phyloP scores from a whole-genome alignment of 306 rosid species.

The Erythrophleum fordii region DNA sequence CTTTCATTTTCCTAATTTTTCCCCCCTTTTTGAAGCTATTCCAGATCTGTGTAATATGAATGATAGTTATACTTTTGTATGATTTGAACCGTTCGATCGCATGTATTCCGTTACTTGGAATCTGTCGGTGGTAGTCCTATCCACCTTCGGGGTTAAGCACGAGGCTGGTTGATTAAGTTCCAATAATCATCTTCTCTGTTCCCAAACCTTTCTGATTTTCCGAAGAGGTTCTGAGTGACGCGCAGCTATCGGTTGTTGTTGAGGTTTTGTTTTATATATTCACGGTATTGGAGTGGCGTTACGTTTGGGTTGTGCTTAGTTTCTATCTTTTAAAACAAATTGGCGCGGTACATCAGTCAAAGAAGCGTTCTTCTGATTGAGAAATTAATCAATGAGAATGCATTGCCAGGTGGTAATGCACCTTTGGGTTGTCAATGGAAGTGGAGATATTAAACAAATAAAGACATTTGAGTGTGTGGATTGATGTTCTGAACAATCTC shows the following conservation, averaged over 20 bases:
- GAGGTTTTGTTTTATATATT: not conserved
- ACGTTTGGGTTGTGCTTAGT: not conserved
- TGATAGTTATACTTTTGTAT: not conserved
- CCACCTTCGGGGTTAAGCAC: not conserved
- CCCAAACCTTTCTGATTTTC: too few relatives aligned
- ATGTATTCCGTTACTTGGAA: slow-evolving; percentile 2
- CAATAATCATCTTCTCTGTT: not conserved
- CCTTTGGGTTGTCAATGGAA: not conserved
- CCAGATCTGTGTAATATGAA: slow-evolving; percentile 18
- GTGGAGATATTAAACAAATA: not conserved
- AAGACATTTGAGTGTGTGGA: not conserved
- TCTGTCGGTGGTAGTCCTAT: slow-evolving; percentile 30
- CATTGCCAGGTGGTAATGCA: not conserved
- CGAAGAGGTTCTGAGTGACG: not conserved
- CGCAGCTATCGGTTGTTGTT: not conserved
- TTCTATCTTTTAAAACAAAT: not conserved
- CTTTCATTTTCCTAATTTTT: slow-evolving; percentile 38
- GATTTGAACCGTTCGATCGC: not conserved
- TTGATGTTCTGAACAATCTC: not conserved
- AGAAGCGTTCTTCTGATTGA: not conserved
- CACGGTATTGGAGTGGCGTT: not conserved
- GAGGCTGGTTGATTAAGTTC: slow-evolving; percentile 4
- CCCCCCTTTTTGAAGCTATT: not conserved
- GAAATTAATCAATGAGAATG: not conserved
- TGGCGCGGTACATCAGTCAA: not conserved